These are phyloP conservation scores for Carallia brachiata DNA, from an alignment of 345 rosid species.

Conservation along the genomic window DNA sequence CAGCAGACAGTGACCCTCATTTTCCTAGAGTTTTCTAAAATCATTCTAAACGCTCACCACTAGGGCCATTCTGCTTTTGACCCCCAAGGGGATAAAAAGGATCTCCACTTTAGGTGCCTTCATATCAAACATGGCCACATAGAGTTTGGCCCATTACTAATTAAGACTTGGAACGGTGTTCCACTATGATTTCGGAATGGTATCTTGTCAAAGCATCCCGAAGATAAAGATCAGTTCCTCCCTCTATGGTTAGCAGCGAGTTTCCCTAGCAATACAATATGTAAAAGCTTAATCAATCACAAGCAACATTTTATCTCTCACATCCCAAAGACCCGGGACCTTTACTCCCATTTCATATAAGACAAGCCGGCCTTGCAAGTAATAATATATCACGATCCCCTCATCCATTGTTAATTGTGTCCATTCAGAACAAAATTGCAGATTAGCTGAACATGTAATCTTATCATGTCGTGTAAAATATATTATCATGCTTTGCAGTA, in stretches of 20 bases:
- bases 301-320: slow-evolving; percentile 1
- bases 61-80: slow-evolving; percentile 16
- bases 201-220: slow-evolving; percentile 4
- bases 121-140: slow-evolving; percentile 2
- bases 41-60: slow-evolving; percentile 19
- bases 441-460: slow-evolving; percentile 10
- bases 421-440: not conserved
- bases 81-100: slow-evolving; percentile 22
- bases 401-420: slow-evolving; percentile 6
- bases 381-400: not conserved
- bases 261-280: not conserved
- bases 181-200: not conserved
- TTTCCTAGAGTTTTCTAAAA: slow-evolving; percentile 11
- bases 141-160: not conserved
- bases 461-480: slow-evolving; percentile 29
- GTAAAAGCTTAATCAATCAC: slow-evolving; percentile 11
- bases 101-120: slow-evolving; percentile 34
- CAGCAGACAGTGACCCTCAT: slow-evolving; percentile 21
- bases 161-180: not conserved
- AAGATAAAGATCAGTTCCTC: not conserved
- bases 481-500: slow-evolving; percentile 22
- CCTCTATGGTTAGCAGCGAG: slow-evolving; percentile 14
- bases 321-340: slow-evolving; percentile 25
- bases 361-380: slow-evolving; percentile 2
- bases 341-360: slow-evolving; percentile 4